A percentile compares a stretch with the other conserved stretches of the same genome.
Evolutionary conservation across 2,329 filamentous ascomycete genomes (phyloP).

Genomic region (Beauveria sp.): DNA sequence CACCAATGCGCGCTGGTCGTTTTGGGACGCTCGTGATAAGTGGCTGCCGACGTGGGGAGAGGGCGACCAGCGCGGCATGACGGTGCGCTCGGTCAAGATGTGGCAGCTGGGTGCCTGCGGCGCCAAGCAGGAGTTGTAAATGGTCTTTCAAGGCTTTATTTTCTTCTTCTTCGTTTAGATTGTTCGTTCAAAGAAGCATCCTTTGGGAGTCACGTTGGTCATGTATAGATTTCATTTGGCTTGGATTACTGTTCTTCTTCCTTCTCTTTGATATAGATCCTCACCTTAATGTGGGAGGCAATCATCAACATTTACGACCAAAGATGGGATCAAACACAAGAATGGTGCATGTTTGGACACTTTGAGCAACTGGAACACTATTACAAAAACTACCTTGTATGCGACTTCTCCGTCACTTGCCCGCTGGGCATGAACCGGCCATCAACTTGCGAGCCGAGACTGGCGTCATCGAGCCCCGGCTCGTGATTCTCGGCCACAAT

Average conservation of each 20-base stretch:
- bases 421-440: not conserved
- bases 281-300: not conserved
- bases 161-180: not conserved
- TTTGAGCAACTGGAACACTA: not conserved
- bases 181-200: too few species aligned
- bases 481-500: not conserved
- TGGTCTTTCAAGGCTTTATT: not conserved
- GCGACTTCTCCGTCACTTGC: too few species aligned
- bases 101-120: constrained; percentile 31
- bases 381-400: not conserved
- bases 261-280: not conserved
- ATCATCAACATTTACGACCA: not conserved
- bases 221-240: not conserved
- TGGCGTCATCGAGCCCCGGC: not conserved
- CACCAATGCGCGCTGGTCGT: constrained; percentile 31
- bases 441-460: not conserved
- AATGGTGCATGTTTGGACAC: not conserved
- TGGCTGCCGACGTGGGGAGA: constrained; percentile 43
- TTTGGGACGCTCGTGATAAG: constrained; percentile 31
- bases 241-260: not conserved
- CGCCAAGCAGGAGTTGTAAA: constrained; percentile 2
- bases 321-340: not conserved
- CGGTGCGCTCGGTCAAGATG: constrained; percentile 39
- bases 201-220: too few species aligned
- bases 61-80: constrained; percentile 35